These are phyloP conservation scores for Phaeomoniella chlamydospora DNA, from an alignment of 2,329 filamentous ascomycete genomes.

Conservation along the genomic window DNA sequence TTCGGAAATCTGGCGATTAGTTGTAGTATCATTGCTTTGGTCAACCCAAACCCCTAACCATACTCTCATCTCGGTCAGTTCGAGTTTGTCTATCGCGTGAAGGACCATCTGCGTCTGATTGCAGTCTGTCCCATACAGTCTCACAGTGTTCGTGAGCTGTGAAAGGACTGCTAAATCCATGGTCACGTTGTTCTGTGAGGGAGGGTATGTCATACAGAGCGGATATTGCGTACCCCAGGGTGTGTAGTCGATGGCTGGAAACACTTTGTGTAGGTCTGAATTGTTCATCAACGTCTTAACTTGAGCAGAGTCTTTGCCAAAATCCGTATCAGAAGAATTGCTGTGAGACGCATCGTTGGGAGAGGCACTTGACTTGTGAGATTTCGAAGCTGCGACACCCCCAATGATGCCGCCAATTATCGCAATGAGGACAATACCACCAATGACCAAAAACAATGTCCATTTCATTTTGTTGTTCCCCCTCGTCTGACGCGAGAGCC, in stretches of 20 bases:
- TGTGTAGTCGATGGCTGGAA: conserved; percentile 91
- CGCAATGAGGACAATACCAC: conserved; percentile 51
- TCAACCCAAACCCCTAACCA: conserved; percentile 96
- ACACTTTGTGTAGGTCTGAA: conserved; percentile 72
- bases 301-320: conserved; percentile 59
- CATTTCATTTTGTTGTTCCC: conserved; percentile 55
- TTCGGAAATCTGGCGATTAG: conserved; percentile 63
- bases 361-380: conserved; percentile 14
- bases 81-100: conserved; percentile 61
- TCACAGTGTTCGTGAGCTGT: conserved; percentile 74
- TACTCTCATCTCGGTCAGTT: conserved; percentile 63
- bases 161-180: conserved; percentile 80
- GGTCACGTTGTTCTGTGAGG: conserved; percentile 89
- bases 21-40: conserved; percentile 60
- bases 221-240: conserved; percentile 85
- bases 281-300: conserved; percentile 77
- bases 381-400: conserved; percentile 48
- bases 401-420: conserved; percentile 64
- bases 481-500: conserved; percentile 43
- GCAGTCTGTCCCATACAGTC: conserved; percentile 90
- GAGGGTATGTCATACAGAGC: conserved; percentile 59
- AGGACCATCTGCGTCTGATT: conserved; percentile 94
- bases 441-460: conserved; percentile 51
- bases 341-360: conserved; percentile 11
- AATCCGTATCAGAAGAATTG: conserved; percentile 53